Base-by-base conservation (phyloP, 2,329 filamentous ascomycete genomes). In the Karstenula rhodostoma region DNA sequence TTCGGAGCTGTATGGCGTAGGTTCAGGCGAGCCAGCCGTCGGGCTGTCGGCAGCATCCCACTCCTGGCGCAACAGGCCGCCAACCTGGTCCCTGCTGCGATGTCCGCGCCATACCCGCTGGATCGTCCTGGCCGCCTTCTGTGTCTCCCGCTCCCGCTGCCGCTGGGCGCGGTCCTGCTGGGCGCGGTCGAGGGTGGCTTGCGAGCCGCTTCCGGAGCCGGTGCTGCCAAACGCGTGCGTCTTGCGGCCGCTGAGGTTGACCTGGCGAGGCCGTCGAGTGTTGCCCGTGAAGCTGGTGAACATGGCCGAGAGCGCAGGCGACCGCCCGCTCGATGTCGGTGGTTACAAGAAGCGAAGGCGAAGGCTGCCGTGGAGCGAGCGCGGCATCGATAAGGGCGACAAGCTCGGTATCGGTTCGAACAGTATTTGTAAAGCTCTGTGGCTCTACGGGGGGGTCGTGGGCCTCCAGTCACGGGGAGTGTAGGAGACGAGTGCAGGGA, bases 271-370 rank as follows among this genome's bases (percentile, higher is more conserved):
- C 67, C 92, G 91, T 73, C 92, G 89, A 70, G 93, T 92, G 79
- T 82, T 92, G 69, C 95, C 95, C 25, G 92, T 95, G 81, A 99
- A 99, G 56, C 91, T 93, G 63, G 91, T 89, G 81, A 95, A 96
- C 94, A 97, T 97, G 66, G 66, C 66, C 63, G 56, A 13, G 51
- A 49, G 25, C 33, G 33, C 37, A 44, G 46, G 27, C 22, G 44
- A 5, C 9, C 29, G 27, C 19, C 25, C 46, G 40, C 52, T n/a
- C 10, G 6, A 17, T n/a, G 25, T 22, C 27, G 25, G 19, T 23
- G 32, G 4, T 15, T 51, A 23, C 25, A 23, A 27, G 37, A 40
- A 40, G 49, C 15, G 27, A 33, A 25, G 44, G 49, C 15, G 27
- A 33, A 25, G 44, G 47, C 27, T 27, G 13, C 9, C 42, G 19